Evolutionary conservation across 768 basidiomycete species (phyloP), one percentile per base, ranked within the genome.

Genomic region (Leucocoprinus sp.): DNA sequence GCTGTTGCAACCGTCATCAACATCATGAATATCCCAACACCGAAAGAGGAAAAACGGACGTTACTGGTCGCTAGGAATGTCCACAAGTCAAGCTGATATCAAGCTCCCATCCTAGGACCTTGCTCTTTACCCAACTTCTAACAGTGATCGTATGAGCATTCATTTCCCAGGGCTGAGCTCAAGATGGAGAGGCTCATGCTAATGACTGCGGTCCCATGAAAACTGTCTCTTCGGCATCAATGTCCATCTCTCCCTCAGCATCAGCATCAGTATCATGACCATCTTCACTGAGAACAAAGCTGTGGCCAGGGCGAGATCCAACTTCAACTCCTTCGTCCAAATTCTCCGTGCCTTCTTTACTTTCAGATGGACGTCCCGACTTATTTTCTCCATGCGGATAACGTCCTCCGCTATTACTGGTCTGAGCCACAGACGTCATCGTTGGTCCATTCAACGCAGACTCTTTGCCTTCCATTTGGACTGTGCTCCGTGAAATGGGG

Each of bases 181-280:
- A 35, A 35, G 39, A 48, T 48, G 26, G 15, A 3, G 48, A 24
- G 1, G 22, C 39, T 4, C 35, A 40, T 19, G 21, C 11, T 23
- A 26, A 36, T 8, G 33, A 27, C 9, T 31, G 36, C 15, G 46
- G 26, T 21, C 5, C 29, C n/a, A 48, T 37, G 17, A 42, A 43
- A 27, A 26, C 52, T 37, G 37, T 45, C 35, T 53, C 55, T 5
- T 57, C 60, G 26, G 49, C 50, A 38, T 62, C 60, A 17, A 61
- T 60, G 29, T 65, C 62, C 54, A 62, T 57, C 35, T 65, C 64
- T 8, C 64, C 64, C 50, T 65, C 64, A 12, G 64, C 62, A 47
- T 64, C 60, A 28, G 54, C 60, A 47, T 57, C 58, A 27, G 51
- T 45, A 39, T 57, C 57, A 33, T 54, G 50, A 37, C 50, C 55